phyloP scores from a whole-genome alignment of 768 basidiomycete species.

The Amanita fuliginea region DNA sequence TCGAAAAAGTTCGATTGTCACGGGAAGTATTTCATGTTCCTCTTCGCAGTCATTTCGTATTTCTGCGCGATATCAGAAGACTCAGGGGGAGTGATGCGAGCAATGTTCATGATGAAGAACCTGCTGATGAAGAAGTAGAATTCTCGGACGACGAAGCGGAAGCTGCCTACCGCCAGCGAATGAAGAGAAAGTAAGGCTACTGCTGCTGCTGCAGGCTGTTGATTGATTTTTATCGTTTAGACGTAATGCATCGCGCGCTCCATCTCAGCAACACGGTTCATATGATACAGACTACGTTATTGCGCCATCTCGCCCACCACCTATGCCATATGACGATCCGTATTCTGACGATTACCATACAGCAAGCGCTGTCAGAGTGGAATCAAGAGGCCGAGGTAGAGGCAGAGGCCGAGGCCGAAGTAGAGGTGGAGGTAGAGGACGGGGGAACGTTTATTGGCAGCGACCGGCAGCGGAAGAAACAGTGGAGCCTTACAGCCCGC shows the following conservation, averaged over 20 bases:
- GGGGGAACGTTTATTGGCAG: constrained; percentile 13
- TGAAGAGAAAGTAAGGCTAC: constrained; percentile 45
- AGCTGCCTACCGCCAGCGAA: constrained; percentile 50
- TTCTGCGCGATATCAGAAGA: constrained; percentile 56
- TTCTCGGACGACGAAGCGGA: constrained; percentile 96
- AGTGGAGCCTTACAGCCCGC: constrained; percentile 2
- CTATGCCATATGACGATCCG: constrained; percentile 73
- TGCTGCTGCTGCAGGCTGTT: constrained; percentile 5
- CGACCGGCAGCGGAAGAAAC: not conserved
- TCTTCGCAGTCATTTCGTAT: constrained; percentile 72
- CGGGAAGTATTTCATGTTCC: constrained; percentile 79
- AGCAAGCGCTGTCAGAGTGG: constrained; percentile 8
- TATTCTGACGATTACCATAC: constrained; percentile 40
- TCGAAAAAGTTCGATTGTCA: constrained; percentile 38
- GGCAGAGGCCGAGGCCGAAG: constrained; percentile 14
- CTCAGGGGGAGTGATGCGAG: constrained; percentile 89
- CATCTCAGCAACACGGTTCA: constrained; percentile 47
- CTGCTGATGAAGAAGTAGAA: constrained; percentile 80
- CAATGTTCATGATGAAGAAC: constrained; percentile 92
- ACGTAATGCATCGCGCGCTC: constrained; percentile 41
- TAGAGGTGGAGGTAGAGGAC: constrained; percentile 23
- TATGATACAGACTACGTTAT: constrained; percentile 56
- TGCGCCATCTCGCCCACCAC: constrained; percentile 50
- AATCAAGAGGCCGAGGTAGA: constrained; percentile 2
- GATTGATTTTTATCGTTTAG: constrained; percentile 25